Evolutionary conservation across 768 basidiomycete genomes (phyloP).

Genomic region (Melanogaster broomeanus): DNA sequence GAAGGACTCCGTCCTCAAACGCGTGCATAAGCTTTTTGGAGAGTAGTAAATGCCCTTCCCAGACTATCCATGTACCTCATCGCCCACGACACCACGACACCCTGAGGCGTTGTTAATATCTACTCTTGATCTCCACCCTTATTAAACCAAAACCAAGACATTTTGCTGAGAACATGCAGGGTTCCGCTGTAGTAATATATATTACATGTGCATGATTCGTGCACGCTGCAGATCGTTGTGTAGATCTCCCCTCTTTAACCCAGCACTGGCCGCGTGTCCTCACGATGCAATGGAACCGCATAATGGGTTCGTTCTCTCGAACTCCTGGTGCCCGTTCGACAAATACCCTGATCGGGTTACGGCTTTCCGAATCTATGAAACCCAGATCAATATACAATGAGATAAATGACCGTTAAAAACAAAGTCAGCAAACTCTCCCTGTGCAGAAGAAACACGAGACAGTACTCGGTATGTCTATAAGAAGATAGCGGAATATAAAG

Average conservation of each 20-base stretch:
- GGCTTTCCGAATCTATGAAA: conserved; percentile 56
- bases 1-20: conserved; percentile 94
- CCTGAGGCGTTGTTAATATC: conserved; percentile 6
- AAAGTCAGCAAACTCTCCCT: not conserved
- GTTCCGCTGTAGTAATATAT: conserved; percentile 24
- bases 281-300: conserved; percentile 60
- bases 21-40: conserved; percentile 95
- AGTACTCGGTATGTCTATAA: conserved; percentile 80
- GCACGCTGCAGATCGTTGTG: conserved; percentile 11
- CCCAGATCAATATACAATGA: conserved; percentile 10
- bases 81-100: conserved; percentile 1
- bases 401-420: not conserved
- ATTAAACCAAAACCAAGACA: conserved; percentile 8
- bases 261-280: conserved; percentile 12
- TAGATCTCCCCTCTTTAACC: conserved; percentile 8
- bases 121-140: conserved; percentile 3
- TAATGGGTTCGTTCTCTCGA: conserved; percentile 68
- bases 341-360: conserved; percentile 66
- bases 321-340: conserved; percentile 68
- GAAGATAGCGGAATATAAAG: conserved; percentile 75
- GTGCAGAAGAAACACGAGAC: conserved; percentile 34
- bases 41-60: conserved; percentile 52
- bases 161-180: conserved; percentile 23
- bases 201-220: conserved; percentile 24
- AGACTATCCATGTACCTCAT: conserved; percentile 15